Evolutionary conservation across 495 filamentous ascomycete genomes (phyloP).

Genomic region (Xylaria sp.): DNA sequence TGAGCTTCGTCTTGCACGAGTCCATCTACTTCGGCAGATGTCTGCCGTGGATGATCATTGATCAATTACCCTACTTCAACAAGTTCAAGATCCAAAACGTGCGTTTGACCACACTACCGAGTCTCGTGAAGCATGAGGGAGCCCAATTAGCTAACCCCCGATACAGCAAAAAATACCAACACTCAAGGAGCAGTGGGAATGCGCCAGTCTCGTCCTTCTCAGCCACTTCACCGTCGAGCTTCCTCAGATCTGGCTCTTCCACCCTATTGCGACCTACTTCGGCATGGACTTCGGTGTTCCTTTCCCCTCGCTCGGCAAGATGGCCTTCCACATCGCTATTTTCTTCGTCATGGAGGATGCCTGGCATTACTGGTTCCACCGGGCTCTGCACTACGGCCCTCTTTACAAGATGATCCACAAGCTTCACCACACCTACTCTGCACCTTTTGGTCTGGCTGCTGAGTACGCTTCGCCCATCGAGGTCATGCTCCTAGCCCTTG

Average conservation of each 20-base stretch:
- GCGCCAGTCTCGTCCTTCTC: slow-evolving; percentile 87
- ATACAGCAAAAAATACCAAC: slow-evolving; percentile 86
- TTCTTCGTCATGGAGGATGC: slow-evolving; percentile 97
- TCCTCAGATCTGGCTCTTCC: slow-evolving; percentile 99
- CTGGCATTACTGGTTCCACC: slow-evolving; percentile 98
- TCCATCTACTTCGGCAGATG: slow-evolving; percentile 91
- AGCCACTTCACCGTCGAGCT: slow-evolving; percentile 96
- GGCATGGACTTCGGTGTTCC: slow-evolving; percentile 89
- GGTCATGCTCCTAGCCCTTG: slow-evolving; percentile 95
- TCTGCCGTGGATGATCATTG: slow-evolving; percentile 93
- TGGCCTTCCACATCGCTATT: slow-evolving; percentile 88
- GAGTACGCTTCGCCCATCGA: slow-evolving; percentile 99
- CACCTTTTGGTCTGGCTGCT: slow-evolving; percentile 93
- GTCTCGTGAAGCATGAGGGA: not conserved
- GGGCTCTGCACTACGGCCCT: slow-evolving; percentile 91
- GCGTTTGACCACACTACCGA: slow-evolving; percentile 37
- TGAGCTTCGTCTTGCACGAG: slow-evolving; percentile 97
- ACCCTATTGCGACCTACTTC: slow-evolving; percentile 94
- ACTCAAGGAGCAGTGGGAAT: slow-evolving; percentile 89
- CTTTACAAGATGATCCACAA: slow-evolving; percentile 97
- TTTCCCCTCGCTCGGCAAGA: slow-evolving; percentile 83
- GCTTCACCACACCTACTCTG: slow-evolving; percentile 98
- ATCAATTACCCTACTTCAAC: slow-evolving; percentile 83
- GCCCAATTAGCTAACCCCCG: slow-evolving; percentile 24
- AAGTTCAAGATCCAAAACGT: slow-evolving; percentile 94